phyloP scores from a whole-genome alignment of 768 basidiomycete genomes.

The Megacollybia marginata region DNA sequence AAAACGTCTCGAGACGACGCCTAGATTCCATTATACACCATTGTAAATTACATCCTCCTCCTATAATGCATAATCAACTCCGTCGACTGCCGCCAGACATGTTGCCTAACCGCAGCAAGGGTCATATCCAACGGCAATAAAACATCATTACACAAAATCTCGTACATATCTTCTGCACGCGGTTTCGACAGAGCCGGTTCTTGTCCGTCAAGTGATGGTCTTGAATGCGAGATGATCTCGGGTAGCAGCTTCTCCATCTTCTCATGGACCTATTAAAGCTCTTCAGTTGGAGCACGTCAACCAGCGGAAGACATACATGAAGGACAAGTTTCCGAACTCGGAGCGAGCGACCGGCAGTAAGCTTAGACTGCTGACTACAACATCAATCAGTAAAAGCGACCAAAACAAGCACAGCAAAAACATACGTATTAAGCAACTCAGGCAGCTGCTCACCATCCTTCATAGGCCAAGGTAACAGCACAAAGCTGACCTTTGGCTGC shows the following conservation, averaged over 20 bases:
- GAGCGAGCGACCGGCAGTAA: conserved; percentile 83
- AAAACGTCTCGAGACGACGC: too few relatives aligned
- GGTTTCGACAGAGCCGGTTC: conserved; percentile 17
- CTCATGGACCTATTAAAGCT: conserved; percentile 61
- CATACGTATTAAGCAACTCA: conserved; percentile 81
- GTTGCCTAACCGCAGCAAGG: conserved; percentile 85
- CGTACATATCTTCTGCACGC: conserved; percentile 65
- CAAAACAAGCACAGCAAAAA: not conserved
- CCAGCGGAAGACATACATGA: conserved; percentile 54
- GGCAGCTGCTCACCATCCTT: conserved; percentile 58
- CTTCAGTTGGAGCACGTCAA: conserved; percentile 1
- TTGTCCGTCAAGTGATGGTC: conserved; percentile 25
- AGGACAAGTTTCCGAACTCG: conserved; percentile 76
- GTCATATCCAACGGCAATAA: conserved; percentile 83
- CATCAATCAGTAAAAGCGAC: conserved; percentile 3
- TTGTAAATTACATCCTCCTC: conserved; percentile 20
- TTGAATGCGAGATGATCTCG: conserved; percentile 1
- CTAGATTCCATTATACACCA: too few relatives aligned
- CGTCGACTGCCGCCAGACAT: conserved; percentile 70
- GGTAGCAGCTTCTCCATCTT: conserved; percentile 57
- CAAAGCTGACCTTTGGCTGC: conserved; percentile 77
- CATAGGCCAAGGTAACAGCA: conserved; percentile 70
- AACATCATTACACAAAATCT: conserved; percentile 84
- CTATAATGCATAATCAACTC: conserved; percentile 79
- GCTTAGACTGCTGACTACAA: conserved; percentile 64